Conservation (phyloP, 768 basidiomycete species). For the Tricholoma hemisulphureum region DNA sequence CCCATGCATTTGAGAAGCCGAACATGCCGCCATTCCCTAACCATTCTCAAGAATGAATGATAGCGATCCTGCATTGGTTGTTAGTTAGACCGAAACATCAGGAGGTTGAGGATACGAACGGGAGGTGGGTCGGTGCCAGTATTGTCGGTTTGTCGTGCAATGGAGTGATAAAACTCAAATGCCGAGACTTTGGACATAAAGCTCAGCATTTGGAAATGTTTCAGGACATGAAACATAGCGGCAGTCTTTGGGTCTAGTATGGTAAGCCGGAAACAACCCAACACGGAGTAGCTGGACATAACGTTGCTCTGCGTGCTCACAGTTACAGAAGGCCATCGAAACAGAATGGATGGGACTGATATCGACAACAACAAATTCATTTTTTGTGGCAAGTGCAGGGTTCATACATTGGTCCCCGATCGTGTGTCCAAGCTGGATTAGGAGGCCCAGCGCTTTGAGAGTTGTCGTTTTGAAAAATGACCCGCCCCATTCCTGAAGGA, state of each 20-base stretch:
- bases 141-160: slow-evolving; percentile 8
- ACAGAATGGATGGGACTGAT: neutral
- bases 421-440: neutral
- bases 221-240: slow-evolving; percentile 9
- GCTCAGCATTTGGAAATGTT: slow-evolving; percentile 11
- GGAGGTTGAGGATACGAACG: neutral
- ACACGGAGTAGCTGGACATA: slow-evolving; percentile 9
- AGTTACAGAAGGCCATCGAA: neutral
- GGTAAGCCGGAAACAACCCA: slow-evolving; percentile 12
- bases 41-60: slow-evolving; percentile 15
- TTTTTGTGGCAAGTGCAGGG: neutral
- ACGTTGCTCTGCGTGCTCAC: neutral
- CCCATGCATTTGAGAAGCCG: slow-evolving; percentile 20
- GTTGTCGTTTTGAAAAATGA: neutral
- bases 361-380: neutral
- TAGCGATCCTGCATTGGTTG: slow-evolving; percentile 18
- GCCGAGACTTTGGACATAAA: slow-evolving; percentile 13
- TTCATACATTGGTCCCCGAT: neutral
- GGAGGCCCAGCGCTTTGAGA: neutral
- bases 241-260: slow-evolving; percentile 5
- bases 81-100: neutral
- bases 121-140: slow-evolving; percentile 1
- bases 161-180: slow-evolving; percentile 12
- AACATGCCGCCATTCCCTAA: slow-evolving; percentile 17
- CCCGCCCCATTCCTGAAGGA: slow-evolving; percentile 2